Conservation (phyloP, 2,329 filamentous ascomycete genomes). For the Exophiala sp. region DNA sequence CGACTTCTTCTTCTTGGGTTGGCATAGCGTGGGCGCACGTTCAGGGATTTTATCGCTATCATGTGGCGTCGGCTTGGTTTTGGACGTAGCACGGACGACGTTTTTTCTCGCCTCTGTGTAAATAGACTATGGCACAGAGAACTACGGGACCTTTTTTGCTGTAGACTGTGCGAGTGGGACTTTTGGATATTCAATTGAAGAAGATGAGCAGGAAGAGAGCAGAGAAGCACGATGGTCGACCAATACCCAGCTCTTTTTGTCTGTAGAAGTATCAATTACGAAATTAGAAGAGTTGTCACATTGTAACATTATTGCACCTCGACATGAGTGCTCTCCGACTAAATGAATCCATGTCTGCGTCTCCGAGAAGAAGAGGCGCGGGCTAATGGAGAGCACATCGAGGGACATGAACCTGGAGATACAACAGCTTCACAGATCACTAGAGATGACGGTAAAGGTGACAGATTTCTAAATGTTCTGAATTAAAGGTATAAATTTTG, state of each 20-base stretch:
- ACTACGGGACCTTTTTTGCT: neutral
- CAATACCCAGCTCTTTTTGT: neutral
- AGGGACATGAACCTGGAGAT: too few species aligned
- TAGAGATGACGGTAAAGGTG: too few species aligned
- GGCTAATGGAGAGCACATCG: too few species aligned
- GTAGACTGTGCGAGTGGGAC: neutral
- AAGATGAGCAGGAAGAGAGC: neutral
- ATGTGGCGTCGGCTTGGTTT: neutral
- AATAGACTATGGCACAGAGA: neutral
- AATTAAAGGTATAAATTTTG: too few species aligned
- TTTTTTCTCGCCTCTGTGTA: neutral
- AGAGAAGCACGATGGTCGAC: neutral
- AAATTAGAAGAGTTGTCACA: neutral
- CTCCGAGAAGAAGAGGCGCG: too few species aligned
- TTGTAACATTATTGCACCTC: neutral
- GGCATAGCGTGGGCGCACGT: conserved; percentile 16
- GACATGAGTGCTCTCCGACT: too few species aligned
- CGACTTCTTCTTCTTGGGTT: neutral
- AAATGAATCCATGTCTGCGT: too few species aligned
- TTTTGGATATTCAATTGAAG: neutral
- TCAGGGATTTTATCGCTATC: neutral
- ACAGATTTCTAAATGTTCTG: too few species aligned
- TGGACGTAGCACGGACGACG: neutral
- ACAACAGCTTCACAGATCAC: too few species aligned
- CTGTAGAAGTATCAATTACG: too few species aligned